Percentiles rank a stretch among this genome's conserved stretches.
phyloP scores from a whole-genome alignment of 768 basidiomycete species.

The Tricholoma terreum region DNA sequence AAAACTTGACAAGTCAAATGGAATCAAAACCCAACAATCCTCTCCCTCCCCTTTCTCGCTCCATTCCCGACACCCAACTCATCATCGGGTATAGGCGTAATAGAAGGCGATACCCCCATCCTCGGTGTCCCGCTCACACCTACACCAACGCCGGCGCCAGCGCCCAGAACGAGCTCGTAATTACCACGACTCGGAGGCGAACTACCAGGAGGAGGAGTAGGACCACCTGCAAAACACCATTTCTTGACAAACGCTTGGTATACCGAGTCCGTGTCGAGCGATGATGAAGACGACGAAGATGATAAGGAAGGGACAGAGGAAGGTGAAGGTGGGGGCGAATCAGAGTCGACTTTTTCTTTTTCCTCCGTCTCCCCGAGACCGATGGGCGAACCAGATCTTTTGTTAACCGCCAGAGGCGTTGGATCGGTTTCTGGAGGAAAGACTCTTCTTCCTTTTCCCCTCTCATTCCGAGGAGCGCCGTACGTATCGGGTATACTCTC shows the following conservation, averaged over 20 bases:
- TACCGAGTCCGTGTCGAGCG: slow-evolving; percentile 22
- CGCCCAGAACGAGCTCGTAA: not conserved
- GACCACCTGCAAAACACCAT: slow-evolving; percentile 66
- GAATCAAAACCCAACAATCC: not conserved
- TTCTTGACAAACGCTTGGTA: slow-evolving; percentile 63
- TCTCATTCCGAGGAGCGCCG: not conserved
- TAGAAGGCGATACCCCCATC: not conserved
- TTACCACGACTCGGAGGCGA: no score
- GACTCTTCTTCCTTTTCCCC: not conserved
- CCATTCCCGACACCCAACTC: not conserved
- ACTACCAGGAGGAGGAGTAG: no score
- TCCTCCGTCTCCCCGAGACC: no score
- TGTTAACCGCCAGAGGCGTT: not conserved
- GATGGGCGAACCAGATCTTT: no score
- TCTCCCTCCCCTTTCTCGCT: not conserved
- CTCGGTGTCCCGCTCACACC: not conserved
- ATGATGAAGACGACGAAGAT: not conserved
- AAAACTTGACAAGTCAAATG: no score
- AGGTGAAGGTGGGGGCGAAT: not conserved
- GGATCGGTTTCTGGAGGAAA: not conserved
- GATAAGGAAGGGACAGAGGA: not conserved
- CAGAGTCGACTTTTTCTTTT: no score
- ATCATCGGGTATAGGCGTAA: not conserved
- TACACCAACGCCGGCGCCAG: not conserved
- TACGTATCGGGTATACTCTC: not conserved